These are phyloP conservation scores for Helicosporidium sp. DNA, from an alignment of 139 green algal species.

Conservation along the genomic window DNA sequence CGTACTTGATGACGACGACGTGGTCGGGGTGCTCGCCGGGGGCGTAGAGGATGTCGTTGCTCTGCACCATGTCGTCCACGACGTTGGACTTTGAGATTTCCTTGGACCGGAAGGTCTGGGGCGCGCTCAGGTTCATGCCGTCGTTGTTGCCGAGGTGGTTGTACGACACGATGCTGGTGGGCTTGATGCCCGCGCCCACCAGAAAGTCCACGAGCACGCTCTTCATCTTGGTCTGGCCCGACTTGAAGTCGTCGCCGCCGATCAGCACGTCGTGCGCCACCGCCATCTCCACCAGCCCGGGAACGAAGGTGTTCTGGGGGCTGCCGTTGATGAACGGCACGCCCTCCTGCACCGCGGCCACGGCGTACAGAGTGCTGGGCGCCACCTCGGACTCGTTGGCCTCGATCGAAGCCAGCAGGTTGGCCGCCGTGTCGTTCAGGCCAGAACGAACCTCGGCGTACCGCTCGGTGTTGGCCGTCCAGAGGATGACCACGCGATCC, in stretches of 20 bases:
- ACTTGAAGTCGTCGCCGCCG: conserved; percentile 97
- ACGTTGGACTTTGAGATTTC: conserved; percentile 97
- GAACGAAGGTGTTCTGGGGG: conserved; percentile 93
- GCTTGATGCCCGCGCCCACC: conserved; percentile 95
- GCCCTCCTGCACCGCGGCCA: conserved; percentile 76
- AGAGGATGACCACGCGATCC: conserved; percentile 81
- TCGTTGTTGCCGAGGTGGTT: conserved; percentile 99
- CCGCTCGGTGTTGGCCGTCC: conserved; percentile 99
- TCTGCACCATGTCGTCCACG: conserved; percentile 95
- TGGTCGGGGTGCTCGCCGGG: conserved; percentile 93
- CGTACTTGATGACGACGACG: conserved; percentile 98
- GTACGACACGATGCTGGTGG: conserved; percentile 90
- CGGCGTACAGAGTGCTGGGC: conserved; percentile 82
- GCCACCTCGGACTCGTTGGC: conserved; percentile 73
- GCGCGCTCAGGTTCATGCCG: conserved; percentile 86
- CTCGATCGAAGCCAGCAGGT: conserved; percentile 70
- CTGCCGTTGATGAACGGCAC: conserved; percentile 96
- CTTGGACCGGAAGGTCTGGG: conserved; percentile 74
- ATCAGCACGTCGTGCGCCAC: conserved; percentile 70
- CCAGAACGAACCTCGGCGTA: conserved; percentile 68
- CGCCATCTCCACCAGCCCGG: conserved; percentile 64
- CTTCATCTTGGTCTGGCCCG: conserved; percentile 95
- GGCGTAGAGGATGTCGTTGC: conserved; percentile 82
- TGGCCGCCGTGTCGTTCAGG: conserved; percentile 88
- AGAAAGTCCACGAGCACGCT: conserved; percentile 89